These are phyloP conservation scores for Pseudocercospora pini-densiflorae DNA, from an alignment of 2,329 filamentous ascomycete genomes.

Conservation along the genomic window DNA sequence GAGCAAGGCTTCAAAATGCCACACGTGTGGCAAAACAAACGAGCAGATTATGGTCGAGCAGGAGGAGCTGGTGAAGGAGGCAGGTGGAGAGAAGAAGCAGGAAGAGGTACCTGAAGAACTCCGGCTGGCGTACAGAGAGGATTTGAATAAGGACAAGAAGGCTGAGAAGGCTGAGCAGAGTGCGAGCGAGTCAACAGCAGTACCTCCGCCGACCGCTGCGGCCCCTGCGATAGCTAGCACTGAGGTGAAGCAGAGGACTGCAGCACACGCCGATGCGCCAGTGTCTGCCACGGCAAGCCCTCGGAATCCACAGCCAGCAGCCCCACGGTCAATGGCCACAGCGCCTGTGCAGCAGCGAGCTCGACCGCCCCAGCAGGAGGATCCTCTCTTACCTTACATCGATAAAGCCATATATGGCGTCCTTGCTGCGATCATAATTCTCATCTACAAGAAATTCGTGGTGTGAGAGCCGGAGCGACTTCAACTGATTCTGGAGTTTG, in stretches of 20 bases:
- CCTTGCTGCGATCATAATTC: conserved; percentile 69
- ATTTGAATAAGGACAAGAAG: conserved; percentile 54
- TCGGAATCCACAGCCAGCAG: too few species aligned
- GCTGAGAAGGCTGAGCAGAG: conserved; percentile 27
- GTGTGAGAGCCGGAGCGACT: conserved; percentile 10
- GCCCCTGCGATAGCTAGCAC: conserved; percentile 4
- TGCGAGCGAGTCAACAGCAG: conserved; percentile 1
- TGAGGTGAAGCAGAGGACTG: conserved; percentile 4
- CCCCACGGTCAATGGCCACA: conserved; percentile 18
- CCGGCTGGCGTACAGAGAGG: conserved; percentile 73
- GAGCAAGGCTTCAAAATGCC: conserved; percentile 70
- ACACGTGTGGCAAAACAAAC: conserved; percentile 70
- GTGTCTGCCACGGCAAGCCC: not conserved
- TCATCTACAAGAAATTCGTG: conserved; percentile 56
- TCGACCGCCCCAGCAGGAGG: conserved; percentile 38
- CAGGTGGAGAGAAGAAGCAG: conserved; percentile 48
- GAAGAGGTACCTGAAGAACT: conserved; percentile 60
- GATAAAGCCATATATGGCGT: conserved; percentile 80
- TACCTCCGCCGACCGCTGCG: conserved; percentile 22
- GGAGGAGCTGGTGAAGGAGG: conserved; percentile 60
- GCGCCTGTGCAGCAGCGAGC: conserved; percentile 19
- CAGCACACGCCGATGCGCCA: conserved; percentile 1
- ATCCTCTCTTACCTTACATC: conserved; percentile 72
- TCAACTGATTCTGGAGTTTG: not conserved
- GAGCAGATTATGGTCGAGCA: conserved; percentile 74